Evolutionary conservation across 2,329 filamentous ascomycete genomes (phyloP).

Genomic region (Cladosporium sp.): DNA sequence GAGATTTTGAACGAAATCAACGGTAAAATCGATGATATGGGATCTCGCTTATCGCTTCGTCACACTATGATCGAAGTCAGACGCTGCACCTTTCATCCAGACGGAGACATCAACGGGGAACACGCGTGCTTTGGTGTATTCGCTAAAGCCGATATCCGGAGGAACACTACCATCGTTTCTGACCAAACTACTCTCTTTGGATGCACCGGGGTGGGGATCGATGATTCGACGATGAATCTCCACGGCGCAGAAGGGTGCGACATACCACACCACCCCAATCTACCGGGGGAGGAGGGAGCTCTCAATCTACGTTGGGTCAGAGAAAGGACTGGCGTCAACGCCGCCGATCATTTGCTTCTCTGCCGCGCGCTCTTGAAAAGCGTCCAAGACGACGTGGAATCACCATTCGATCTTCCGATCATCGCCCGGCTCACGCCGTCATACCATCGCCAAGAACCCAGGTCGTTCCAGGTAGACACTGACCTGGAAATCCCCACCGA

Average conservation of each 20-base stretch:
- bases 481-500: conserved; percentile 66
- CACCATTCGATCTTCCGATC: conserved; percentile 23
- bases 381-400: conserved; percentile 13
- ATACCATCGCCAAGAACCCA: conserved; percentile 16
- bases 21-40: neutral
- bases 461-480: conserved; percentile 61
- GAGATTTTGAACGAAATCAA: conserved; percentile 13
- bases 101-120: neutral
- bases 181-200: conserved; percentile 24
- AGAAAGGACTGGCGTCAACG: conserved; percentile 14
- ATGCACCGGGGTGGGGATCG: conserved; percentile 13
- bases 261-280: conserved; percentile 21
- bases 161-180: conserved; percentile 16
- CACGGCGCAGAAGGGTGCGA: conserved; percentile 17
- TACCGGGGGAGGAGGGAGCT: conserved; percentile 12
- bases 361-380: conserved; percentile 19
- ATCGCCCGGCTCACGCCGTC: conserved; percentile 23
- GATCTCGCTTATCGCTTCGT: neutral
- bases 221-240: conserved; percentile 10
- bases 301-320: conserved; percentile 24
- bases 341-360: conserved; percentile 17
- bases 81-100: neutral
- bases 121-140: conserved; percentile 22
- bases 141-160: conserved; percentile 17
- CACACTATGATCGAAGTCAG: neutral